These are phyloP conservation scores for Laburnicola sp. DNA, from an alignment of 2,329 filamentous ascomycete genomes.

Conservation along the genomic window DNA sequence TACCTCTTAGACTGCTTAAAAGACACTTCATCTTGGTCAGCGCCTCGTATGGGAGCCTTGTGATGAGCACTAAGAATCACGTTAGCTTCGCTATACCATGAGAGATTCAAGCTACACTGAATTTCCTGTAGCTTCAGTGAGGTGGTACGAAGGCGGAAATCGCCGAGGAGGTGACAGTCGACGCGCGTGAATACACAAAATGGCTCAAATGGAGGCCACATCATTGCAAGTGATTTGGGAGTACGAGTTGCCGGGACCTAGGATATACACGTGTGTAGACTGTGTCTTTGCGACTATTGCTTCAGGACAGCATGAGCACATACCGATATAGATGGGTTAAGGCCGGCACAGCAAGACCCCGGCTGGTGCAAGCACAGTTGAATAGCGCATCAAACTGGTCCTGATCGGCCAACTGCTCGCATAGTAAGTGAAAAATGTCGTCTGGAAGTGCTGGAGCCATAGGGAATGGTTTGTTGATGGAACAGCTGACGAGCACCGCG, in stretches of 20 bases:
- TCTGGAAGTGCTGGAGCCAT: conserved; percentile 52
- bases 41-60: conserved; percentile 50
- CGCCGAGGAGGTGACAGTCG: too few species aligned
- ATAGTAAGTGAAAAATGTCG: conserved; percentile 65
- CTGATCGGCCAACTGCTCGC: conserved; percentile 59
- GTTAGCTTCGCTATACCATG: neutral
- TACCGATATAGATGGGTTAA: conserved; percentile 67
- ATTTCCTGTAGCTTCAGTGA: too few species aligned
- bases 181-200: too few species aligned
- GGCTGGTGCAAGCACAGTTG: conserved; percentile 60
- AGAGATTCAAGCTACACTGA: neutral
- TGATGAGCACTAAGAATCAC: conserved; percentile 46
- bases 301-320: conserved; percentile 15
- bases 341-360: conserved; percentile 60
- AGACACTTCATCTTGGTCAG: conserved; percentile 47
- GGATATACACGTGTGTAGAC: too few species aligned
- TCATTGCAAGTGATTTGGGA: too few species aligned
- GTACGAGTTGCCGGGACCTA: too few species aligned
- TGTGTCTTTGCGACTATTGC: neutral
- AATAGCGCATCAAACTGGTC: conserved; percentile 65
- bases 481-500: conserved; percentile 6
- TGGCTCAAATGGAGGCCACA: too few species aligned
- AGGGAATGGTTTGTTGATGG: conserved; percentile 14
- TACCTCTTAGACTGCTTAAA: conserved; percentile 49
- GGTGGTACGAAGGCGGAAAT: neutral